Percentiles rank a stretch among this genome's conserved stretches.
Evolutionary conservation across 345 rosid species (phyloP).

Genomic region (Toxicodendron radicans): DNA sequence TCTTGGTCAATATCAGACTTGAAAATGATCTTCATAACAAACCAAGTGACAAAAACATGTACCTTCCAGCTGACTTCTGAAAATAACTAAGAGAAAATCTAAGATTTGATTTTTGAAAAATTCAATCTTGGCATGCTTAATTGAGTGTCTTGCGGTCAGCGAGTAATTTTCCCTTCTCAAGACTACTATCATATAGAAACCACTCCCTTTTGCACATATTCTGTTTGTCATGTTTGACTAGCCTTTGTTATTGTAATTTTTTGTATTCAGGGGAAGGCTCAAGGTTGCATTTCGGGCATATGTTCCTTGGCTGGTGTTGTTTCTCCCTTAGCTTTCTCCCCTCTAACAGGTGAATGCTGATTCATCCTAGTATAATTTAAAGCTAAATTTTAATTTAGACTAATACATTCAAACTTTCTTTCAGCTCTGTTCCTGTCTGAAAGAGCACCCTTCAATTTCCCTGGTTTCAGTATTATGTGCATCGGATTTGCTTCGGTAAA

Average conservation of each 20-base stretch:
- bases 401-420: constrained; percentile 20
- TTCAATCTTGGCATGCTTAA: neutral
- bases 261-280: constrained; percentile 76
- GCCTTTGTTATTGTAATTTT: neutral
- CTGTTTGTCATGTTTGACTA: neutral
- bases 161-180: neutral
- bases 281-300: constrained; percentile 86
- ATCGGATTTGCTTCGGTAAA: constrained; percentile 67
- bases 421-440: constrained; percentile 87
- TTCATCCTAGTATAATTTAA: neutral
- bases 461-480: constrained; percentile 92
- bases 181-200: neutral
- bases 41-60: neutral
- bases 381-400: neutral
- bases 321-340: constrained; percentile 76
- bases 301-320: constrained; percentile 67
- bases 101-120: neutral
- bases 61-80: neutral
- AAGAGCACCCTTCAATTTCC: constrained; percentile 74
- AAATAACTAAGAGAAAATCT: neutral
- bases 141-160: neutral
- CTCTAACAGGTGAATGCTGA: constrained; percentile 62
- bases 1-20: neutral
- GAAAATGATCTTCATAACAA: neutral
- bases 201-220: neutral